Base-by-base conservation (phyloP, 306 rosid species). In the Vigna radiata region DNA sequence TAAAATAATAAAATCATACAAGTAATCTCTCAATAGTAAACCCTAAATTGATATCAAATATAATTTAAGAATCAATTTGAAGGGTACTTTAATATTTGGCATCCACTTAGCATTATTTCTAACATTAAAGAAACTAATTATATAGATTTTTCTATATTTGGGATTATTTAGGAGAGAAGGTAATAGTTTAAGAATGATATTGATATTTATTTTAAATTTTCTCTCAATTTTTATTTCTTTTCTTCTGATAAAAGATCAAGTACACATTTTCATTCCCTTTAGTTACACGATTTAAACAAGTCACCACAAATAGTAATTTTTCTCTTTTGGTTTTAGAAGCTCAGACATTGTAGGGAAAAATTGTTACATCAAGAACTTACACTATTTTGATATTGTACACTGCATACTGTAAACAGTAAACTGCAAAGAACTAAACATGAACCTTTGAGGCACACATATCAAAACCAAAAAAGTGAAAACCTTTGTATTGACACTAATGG, bases 401-500 rank as follows among this genome's bases (percentile, higher is more conserved):
- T 79, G 9, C 3, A 49, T 41, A 25, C 27, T 25, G 27, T 2
- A 25, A 25, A 25, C 64, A 48, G 67, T 48, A 37, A 62, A 61
- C 65, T 59, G 47, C 60, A 69, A 60, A 9, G 66, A 75, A 65
- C 70, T 65, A 18, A 62, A 17, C 18, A 60, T 61, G 12, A 19
- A 44, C 13, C 64, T 82, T 23, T 1, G 4, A 72, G 61, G 56
- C 68, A 68, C 0, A 25, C n/a, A 70, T n/a, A 69, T 19, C 72
- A 72, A 50, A 21, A 64, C 39, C 59, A 62, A 69, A 8, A 69
- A 58, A 16, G 10, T 60, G 46, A 31, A 18, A 58, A 66, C 70
- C 82, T 52, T 53, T 71, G 25, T 25, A 66, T 33, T 59, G 64
- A 66, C 31, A 16, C 76, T 82, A 84, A 58, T 23, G 88, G 47